Evolutionary conservation across 441 rosid genomes (phyloP).

Genomic region (Raphanus hybrid): DNA sequence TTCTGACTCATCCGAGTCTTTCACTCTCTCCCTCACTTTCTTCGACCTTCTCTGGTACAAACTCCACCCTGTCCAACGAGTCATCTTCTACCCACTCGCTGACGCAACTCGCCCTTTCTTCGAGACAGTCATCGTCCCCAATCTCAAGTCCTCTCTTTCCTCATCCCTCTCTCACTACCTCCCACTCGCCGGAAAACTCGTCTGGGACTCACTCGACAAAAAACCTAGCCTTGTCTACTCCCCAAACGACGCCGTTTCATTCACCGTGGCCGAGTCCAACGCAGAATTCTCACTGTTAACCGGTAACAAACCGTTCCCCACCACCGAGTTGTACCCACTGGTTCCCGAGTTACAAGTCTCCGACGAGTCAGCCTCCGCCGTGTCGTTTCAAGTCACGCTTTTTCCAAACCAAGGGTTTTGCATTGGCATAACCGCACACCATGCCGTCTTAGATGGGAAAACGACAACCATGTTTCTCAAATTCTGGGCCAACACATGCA

Average conservation of each 20-base stretch:
- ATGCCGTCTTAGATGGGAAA: constrained; percentile 43
- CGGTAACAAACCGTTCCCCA: constrained; percentile 9
- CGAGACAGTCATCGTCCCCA: constrained; percentile 47
- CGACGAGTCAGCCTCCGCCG: constrained; percentile 31
- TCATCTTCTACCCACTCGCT: constrained; percentile 45
- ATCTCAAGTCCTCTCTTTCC: constrained; percentile 48
- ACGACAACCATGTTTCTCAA: constrained; percentile 42
- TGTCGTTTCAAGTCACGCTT: constrained; percentile 46
- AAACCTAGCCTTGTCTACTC: constrained; percentile 39
- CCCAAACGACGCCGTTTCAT: constrained; percentile 40
- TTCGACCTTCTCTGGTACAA: constrained; percentile 40
- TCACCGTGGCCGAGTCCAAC: constrained; percentile 41
- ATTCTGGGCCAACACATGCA: constrained; percentile 41
- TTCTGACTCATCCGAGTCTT: constrained; percentile 28
- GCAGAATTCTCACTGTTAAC: constrained; percentile 39
- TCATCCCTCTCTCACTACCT: constrained; percentile 45
- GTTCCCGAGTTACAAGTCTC: constrained; percentile 32
- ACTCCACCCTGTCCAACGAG: constrained; percentile 37
- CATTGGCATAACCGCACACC: constrained; percentile 44
- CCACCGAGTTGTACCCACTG: constrained; percentile 36
- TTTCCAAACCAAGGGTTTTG: constrained; percentile 49
- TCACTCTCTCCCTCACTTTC: constrained; percentile 44
- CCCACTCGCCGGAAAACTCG: constrained; percentile 47
- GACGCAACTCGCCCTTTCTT: constrained; percentile 33
- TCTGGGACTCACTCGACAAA: constrained; percentile 25